These are phyloP conservation scores for Phytophthora agathidicida DNA, from an alignment of 352 stramenopile species.

Conservation along the genomic window DNA sequence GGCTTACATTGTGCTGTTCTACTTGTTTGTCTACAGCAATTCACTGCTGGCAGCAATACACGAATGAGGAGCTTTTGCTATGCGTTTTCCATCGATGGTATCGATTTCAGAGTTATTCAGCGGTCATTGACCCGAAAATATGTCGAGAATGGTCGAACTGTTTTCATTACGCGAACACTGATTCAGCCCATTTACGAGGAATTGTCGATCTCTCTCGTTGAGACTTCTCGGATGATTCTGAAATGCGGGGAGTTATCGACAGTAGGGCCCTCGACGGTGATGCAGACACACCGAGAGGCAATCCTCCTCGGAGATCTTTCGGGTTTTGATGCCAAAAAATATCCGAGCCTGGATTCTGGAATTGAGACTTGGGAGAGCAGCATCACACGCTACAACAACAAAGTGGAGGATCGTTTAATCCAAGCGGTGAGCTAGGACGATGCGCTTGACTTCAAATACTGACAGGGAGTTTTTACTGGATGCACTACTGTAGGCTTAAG, in stretches of 20 bases:
- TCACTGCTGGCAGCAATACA: conserved; percentile 16
- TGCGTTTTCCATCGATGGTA: conserved; percentile 3
- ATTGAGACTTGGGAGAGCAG: conserved; percentile 12
- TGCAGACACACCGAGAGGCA: conserved; percentile 29
- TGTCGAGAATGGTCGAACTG: conserved; percentile 1
- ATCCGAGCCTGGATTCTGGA: conserved; percentile 9
- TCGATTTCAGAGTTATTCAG: conserved; percentile 10
- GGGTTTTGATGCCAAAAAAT: not conserved
- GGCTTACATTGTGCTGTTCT: not conserved
- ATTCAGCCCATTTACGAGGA: conserved; percentile 20
- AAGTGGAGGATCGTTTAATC: conserved; percentile 25
- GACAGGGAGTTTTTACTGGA: no score
- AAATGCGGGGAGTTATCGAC: conserved; percentile 13
- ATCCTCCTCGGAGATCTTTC: conserved; percentile 1
- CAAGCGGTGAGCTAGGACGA: conserved; percentile 9
- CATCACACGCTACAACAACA: conserved; percentile 18
- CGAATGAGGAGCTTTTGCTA: conserved; percentile 18
- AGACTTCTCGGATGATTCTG: conserved; percentile 29
- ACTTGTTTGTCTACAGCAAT: conserved; percentile 10
- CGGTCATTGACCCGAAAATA: conserved; percentile 23
- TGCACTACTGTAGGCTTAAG: no score
- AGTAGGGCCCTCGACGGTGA: conserved; percentile 18
- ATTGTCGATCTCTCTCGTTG: conserved; percentile 1
- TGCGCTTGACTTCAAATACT: no score
- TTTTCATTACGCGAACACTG: conserved; percentile 23